These are phyloP conservation scores for Lanmaoa rubissima DNA, from an alignment of 768 basidiomycete genomes.

Conservation along the genomic window DNA sequence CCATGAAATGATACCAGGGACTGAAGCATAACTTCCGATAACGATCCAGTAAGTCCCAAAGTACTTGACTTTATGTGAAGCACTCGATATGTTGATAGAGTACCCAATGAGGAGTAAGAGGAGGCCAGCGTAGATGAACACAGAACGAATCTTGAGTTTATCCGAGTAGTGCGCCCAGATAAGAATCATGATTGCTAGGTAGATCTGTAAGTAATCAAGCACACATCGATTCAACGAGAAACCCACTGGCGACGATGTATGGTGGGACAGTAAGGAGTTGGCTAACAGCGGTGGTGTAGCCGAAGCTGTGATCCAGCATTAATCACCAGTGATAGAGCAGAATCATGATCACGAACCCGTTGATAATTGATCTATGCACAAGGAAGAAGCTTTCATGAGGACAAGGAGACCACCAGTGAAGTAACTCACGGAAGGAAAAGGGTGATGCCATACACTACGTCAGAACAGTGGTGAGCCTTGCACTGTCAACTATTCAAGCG, in stretches of 20 bases:
- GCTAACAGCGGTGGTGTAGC: too few species aligned
- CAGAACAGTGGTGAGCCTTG: slow-evolving; percentile 3
- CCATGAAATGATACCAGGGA: slow-evolving; percentile 65
- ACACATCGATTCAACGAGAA: background rate
- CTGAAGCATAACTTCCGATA: slow-evolving; percentile 51
- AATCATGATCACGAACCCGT: slow-evolving; percentile 27
- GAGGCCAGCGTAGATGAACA: too few species aligned
- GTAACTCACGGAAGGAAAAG: slow-evolving; percentile 63
- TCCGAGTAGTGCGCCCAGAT: slow-evolving; percentile 40
- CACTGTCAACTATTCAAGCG: background rate
- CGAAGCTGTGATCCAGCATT: slow-evolving; percentile 44
- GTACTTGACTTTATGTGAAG: slow-evolving; percentile 56
- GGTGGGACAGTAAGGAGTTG: slow-evolving; percentile 70
- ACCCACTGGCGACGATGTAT: slow-evolving; percentile 60
- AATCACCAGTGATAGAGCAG: background rate
- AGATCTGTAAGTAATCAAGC: background rate
- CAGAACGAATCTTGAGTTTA: too few species aligned
- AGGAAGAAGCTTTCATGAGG: too few species aligned
- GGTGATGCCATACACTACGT: slow-evolving; percentile 64
- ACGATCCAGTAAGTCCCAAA: slow-evolving; percentile 72
- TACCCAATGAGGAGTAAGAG: too few species aligned
- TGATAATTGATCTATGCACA: slow-evolving; percentile 58
- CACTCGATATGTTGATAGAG: slow-evolving; percentile 33
- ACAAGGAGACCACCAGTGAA: background rate
- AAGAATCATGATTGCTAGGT: slow-evolving; percentile 50